Conservation (phyloP, 2,329 filamentous ascomycete species). For the Hypoxylon sp. region DNA sequence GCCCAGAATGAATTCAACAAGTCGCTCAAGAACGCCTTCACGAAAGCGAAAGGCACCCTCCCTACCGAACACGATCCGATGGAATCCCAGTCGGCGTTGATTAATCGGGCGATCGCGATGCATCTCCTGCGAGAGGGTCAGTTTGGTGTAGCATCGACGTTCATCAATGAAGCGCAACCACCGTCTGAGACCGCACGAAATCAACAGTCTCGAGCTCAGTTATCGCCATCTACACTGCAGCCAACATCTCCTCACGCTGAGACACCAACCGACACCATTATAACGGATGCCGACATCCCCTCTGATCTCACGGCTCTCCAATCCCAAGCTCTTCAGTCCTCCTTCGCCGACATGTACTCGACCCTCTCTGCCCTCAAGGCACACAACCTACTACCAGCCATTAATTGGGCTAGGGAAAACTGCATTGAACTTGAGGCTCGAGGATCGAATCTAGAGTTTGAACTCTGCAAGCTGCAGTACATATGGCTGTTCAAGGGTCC, state of each 20-base stretch:
- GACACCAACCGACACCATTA: constrained; percentile 49
- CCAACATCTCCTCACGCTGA: constrained; percentile 30
- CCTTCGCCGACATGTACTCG: constrained; percentile 91
- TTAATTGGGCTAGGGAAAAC: constrained; percentile 85
- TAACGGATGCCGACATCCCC: constrained; percentile 55
- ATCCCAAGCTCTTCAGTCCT: constrained; percentile 78
- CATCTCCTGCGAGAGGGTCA: constrained; percentile 95
- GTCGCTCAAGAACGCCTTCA: constrained; percentile 84
- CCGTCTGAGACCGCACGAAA: constrained; percentile 33
- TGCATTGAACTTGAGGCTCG: constrained; percentile 79
- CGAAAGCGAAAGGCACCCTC: constrained; percentile 77
- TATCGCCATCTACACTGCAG: constrained; percentile 45
- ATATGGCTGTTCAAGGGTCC: constrained; percentile 86
- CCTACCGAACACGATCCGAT: constrained; percentile 87
- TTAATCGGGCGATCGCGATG: constrained; percentile 96
- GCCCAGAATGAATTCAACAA: constrained; percentile 88
- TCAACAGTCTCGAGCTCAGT: constrained; percentile 44
- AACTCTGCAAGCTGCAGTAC: constrained; percentile 90
- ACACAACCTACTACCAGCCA: constrained; percentile 84
- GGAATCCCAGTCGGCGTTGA: constrained; percentile 79
- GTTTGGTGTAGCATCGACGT: constrained; percentile 88
- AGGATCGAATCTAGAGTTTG: constrained; percentile 95
- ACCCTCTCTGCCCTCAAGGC: constrained; percentile 85
- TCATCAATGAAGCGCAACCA: constrained; percentile 78
- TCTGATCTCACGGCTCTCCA: constrained; percentile 71